phyloP scores from a whole-genome alignment of 352 stramenopile species.

The Globisporangium radiosum region DNA sequence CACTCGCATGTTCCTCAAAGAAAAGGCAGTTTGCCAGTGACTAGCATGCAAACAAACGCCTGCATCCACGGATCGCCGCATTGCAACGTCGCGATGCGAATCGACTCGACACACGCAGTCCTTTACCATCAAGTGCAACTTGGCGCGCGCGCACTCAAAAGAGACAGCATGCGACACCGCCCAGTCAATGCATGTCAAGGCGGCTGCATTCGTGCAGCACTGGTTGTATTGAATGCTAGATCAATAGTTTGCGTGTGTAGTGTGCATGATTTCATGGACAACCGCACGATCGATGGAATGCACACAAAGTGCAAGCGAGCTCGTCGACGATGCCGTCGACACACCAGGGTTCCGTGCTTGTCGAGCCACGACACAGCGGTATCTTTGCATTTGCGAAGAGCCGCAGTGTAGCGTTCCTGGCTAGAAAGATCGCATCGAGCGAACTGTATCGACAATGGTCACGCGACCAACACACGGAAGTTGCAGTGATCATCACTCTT shows the following conservation, averaged over 20 bases:
- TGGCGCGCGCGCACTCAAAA: not conserved
- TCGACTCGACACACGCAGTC: conserved; percentile 2
- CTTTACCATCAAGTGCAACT: not conserved
- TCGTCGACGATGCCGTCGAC: too few relatives aligned
- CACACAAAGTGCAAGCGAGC: too few relatives aligned
- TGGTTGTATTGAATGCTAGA: too few relatives aligned
- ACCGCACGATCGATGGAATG: too few relatives aligned
- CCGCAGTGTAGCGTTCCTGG: not conserved
- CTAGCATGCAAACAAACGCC: not conserved
- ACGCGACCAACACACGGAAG: conserved; percentile 4
- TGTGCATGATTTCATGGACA: too few relatives aligned
- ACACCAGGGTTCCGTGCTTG: too few relatives aligned
- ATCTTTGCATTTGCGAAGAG: not conserved
- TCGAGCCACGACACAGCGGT: too few relatives aligned
- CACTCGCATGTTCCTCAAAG: not conserved
- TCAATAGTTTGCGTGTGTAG: too few relatives aligned
- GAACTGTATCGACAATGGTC: not conserved
- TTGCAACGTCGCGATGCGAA: conserved; percentile 8
- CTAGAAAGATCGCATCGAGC: not conserved
- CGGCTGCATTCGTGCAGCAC: too few relatives aligned
- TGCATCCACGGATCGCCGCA: not conserved
- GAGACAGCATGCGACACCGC: not conserved
- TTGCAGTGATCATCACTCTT: conserved; percentile 6
- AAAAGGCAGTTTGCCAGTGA: not conserved
- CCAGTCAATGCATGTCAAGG: not conserved